Percentiles rank a stretch among this genome's conserved stretches.
Conservation (phyloP, 805 yeast genomes). For the Wickerhamiella shivajii region DNA sequence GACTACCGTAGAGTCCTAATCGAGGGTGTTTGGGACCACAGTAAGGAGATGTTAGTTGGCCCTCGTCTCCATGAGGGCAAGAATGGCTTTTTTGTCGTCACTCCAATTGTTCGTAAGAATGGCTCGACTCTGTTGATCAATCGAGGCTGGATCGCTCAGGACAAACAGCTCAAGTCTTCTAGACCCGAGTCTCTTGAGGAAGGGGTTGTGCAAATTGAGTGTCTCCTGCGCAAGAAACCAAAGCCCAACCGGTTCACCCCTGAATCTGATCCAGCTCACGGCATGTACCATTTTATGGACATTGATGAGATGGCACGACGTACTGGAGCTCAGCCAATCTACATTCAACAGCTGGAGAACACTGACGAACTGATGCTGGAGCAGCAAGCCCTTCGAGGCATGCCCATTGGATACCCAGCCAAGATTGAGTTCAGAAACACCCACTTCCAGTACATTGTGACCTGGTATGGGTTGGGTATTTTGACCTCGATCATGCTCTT, state of each 20-base stretch:
- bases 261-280: conserved; percentile 49
- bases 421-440: conserved; percentile 71
- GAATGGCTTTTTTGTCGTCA: conserved; percentile 64
- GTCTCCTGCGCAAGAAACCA: conserved; percentile 57
- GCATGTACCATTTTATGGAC: conserved; percentile 68
- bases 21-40: conserved; percentile 67
- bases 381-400: conserved; percentile 66
- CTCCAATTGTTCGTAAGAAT: conserved; percentile 70
- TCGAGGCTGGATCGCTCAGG: conserved; percentile 81
- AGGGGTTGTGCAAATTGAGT: conserved; percentile 57
- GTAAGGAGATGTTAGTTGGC: conserved; percentile 81
- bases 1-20: conserved; percentile 71
- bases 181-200: conserved; percentile 57
- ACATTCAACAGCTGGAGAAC: conserved; percentile 60
- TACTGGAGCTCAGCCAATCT: conserved; percentile 54
- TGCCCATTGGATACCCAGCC: conserved; percentile 79
- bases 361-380: conserved; percentile 25
- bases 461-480: conserved; percentile 85
- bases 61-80: conserved; percentile 64
- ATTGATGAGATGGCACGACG: conserved; percentile 63
- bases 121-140: conserved; percentile 69
- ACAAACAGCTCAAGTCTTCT: conserved; percentile 36
- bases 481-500: conserved; percentile 56
- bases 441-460: conserved; percentile 79
- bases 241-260: conserved; percentile 55